Conservation (phyloP, 2,329 filamentous ascomycete species). For the Talaromyces islandicus region DNA sequence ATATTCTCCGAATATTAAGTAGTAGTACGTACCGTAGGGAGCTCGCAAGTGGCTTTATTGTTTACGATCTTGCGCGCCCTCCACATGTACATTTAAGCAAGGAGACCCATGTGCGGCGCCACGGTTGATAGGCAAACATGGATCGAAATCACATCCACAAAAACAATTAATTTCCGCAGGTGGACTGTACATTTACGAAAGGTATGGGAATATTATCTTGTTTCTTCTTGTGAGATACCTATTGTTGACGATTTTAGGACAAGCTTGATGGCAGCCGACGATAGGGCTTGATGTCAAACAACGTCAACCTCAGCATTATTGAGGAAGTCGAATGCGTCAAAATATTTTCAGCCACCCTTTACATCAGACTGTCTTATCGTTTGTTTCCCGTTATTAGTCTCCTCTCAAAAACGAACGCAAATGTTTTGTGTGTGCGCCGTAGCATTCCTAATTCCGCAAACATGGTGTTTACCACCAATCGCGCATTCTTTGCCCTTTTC, state of each 20-base stretch:
- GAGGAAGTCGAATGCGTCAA: background rate
- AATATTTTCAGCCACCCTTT: too few species aligned
- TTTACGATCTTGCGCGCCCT: too few species aligned
- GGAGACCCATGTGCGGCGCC: too few species aligned
- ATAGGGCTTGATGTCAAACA: background rate
- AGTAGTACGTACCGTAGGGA: too few species aligned
- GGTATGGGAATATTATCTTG: background rate
- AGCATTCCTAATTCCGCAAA: conserved; percentile 11
- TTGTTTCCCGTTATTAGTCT: too few species aligned
- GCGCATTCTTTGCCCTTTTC: conserved; percentile 11
- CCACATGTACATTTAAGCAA: too few species aligned
- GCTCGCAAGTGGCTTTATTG: too few species aligned
- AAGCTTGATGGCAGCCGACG: background rate
- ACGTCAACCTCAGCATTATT: background rate
- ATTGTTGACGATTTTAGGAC: background rate
- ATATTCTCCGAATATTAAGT: too few species aligned
- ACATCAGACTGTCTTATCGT: too few species aligned
- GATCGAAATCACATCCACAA: background rate
- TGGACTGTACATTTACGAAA: background rate
- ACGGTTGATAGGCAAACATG: too few species aligned
- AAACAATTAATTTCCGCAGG: background rate
- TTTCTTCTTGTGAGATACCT: background rate
- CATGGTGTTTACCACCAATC: conserved; percentile 7
- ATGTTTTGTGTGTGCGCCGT: background rate
- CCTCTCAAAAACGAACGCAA: background rate